phyloP scores from a whole-genome alignment of 176 grass and related monocot species.

The Dendrocalamus sinicus region DNA sequence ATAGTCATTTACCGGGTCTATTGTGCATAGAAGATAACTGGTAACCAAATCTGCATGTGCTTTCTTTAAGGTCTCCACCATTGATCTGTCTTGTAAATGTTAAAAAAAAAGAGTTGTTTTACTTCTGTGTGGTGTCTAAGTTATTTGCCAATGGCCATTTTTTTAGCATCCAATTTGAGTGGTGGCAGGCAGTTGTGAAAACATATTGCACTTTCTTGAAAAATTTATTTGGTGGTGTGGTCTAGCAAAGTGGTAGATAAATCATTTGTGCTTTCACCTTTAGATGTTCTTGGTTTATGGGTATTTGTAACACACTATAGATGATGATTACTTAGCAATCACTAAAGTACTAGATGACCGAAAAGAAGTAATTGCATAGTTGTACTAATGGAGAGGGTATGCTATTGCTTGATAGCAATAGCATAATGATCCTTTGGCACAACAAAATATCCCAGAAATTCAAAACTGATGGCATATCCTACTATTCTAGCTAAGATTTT shows the following conservation, averaged over 20 bases:
- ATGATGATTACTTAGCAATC: constrained; percentile 5
- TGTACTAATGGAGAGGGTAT: not conserved
- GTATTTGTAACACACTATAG: not conserved
- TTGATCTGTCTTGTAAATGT: constrained; percentile 24
- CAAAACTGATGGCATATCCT: not conserved
- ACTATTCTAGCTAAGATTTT: constrained; percentile 8
- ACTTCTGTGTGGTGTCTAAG: constrained; percentile 14
- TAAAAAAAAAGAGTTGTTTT: constrained; percentile 16
- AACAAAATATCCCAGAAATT: constrained; percentile 6
- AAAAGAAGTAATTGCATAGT: constrained; percentile 4
- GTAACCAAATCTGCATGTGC: not conserved
- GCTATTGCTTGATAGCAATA: constrained; percentile 7
- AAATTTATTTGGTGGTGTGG: not conserved
- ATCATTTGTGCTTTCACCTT: constrained; percentile 6
- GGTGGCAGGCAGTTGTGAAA: constrained; percentile 9
- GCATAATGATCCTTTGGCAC: not conserved
- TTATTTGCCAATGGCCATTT: constrained; percentile 18
- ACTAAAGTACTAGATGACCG: constrained; percentile 2
- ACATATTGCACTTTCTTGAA: not conserved
- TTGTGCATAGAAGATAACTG: constrained; percentile 21
- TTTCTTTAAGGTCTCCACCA: constrained; percentile 24
- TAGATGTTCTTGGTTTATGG: constrained; percentile 17
- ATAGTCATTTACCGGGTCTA: not conserved
- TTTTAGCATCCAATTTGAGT: constrained; percentile 9
- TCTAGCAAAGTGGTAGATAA: constrained; percentile 14